Conservation (phyloP, 805 yeast genomes). For the Sugiyamaella americana region DNA sequence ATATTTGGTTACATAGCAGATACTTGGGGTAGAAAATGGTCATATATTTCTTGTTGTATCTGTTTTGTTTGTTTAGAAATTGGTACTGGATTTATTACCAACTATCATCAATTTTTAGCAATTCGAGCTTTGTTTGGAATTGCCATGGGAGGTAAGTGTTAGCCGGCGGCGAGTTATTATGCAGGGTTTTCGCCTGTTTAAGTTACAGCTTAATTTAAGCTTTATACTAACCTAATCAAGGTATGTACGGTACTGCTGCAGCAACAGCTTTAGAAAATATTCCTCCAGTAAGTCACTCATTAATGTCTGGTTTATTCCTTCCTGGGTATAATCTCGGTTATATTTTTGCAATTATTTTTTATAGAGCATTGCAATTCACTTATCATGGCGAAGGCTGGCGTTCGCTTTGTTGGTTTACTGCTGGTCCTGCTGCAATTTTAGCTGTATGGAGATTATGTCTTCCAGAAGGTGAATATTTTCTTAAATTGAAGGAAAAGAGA, state of each 20-base stretch:
- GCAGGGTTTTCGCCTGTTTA: too few relatives aligned
- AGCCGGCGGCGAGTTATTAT: too few relatives aligned
- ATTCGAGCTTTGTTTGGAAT: constrained; percentile 63
- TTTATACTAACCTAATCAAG: not conserved
- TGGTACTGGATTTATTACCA: constrained; percentile 60
- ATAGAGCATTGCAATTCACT: constrained; percentile 48
- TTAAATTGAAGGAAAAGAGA: constrained; percentile 24
- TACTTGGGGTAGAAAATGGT: constrained; percentile 57
- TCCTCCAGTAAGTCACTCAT: constrained; percentile 53
- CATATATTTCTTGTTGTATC: constrained; percentile 47
- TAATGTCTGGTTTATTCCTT: constrained; percentile 64
- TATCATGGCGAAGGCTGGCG: constrained; percentile 58
- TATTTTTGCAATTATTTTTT: constrained; percentile 55
- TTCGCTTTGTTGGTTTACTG: constrained; percentile 62
- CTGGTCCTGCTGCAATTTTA: constrained; percentile 57
- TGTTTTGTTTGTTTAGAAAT: constrained; percentile 52
- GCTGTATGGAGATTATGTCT: constrained; percentile 50
- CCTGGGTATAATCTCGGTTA: constrained; percentile 76
- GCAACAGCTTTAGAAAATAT: constrained; percentile 62
- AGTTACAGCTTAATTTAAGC: not conserved
- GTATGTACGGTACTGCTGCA: constrained; percentile 57
- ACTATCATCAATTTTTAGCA: constrained; percentile 51
- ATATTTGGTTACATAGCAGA: constrained; percentile 58
- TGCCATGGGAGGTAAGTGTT: constrained; percentile 54
- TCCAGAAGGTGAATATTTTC: constrained; percentile 54